These are phyloP conservation scores for Populus hybrid DNA, from an alignment of 441 rosid species.

Conservation along the genomic window DNA sequence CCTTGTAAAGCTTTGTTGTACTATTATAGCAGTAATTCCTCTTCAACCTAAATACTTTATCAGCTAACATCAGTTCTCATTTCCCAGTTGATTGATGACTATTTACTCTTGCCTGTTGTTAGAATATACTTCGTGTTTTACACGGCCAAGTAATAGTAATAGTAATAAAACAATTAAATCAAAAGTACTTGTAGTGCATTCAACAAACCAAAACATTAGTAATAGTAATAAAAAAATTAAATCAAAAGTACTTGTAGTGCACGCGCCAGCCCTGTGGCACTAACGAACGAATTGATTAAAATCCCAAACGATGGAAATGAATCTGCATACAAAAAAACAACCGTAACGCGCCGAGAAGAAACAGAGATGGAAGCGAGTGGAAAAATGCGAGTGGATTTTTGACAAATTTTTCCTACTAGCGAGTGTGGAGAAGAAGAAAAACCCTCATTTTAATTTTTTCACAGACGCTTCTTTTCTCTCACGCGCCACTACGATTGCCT, in stretches of 20 bases:
- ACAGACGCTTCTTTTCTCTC: not conserved
- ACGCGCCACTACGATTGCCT: not conserved
- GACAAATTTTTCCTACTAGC: not conserved
- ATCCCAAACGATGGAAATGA: not conserved
- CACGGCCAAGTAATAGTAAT: not conserved
- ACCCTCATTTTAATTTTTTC: not conserved
- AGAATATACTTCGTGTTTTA: not conserved
- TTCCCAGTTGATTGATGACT: not conserved
- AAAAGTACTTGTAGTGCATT: not conserved
- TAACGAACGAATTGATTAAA: not conserved
- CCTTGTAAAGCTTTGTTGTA: not conserved
- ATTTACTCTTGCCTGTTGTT: not conserved
- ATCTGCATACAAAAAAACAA: not conserved
- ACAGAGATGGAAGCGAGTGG: constrained; percentile 23
- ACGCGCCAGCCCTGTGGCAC: not conserved
- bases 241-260: not conserved
- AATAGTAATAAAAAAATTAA: too few species aligned
- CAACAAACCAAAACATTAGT: not conserved
- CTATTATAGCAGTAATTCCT: not conserved
- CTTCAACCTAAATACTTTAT: not conserved
- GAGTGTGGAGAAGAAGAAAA: not conserved
- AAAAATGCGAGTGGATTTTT: constrained; percentile 23
- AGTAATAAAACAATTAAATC: not conserved
- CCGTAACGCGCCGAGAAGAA: constrained; percentile 20
- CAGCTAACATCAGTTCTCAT: not conserved